A percentile compares a stretch with the other conserved stretches of the same genome.
These are phyloP conservation scores for Saccharomyces hybrid DNA, from an alignment of 1,139 yeast genomes.

Conservation along the genomic window DNA sequence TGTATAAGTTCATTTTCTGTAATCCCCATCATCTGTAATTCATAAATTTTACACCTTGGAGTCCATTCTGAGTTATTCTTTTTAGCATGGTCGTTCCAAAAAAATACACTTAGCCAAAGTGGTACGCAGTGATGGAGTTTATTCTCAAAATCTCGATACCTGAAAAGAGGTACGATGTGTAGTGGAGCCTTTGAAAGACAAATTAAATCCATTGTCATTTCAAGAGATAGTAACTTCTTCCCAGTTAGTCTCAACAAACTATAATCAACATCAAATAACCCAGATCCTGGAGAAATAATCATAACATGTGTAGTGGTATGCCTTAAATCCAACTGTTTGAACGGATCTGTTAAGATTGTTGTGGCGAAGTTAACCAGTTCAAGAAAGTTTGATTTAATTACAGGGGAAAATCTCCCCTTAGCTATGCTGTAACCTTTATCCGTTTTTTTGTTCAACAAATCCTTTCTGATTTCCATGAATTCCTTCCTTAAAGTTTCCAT, in stretches of 20 bases:
- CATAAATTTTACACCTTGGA: conserved; percentile 89
- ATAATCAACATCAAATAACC: conserved; percentile 86
- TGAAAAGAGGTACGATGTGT: conserved; percentile 82
- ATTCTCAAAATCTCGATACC: conserved; percentile 53
- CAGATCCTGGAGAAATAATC: conserved; percentile 86
- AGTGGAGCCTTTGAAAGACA: conserved; percentile 88
- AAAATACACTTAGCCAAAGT: conserved; percentile 89
- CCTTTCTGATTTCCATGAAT: conserved; percentile 74
- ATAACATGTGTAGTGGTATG: conserved; percentile 84
- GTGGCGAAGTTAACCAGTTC: conserved; percentile 85
- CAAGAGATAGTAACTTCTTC: conserved; percentile 64
- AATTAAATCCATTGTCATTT: conserved; percentile 79
- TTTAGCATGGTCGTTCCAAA: conserved; percentile 58
- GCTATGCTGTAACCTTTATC: conserved; percentile 33
- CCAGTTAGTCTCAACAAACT: conserved; percentile 70
- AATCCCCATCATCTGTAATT: conserved; percentile 95
- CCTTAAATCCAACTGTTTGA: conserved; percentile 75
- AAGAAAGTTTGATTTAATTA: conserved; percentile 80
- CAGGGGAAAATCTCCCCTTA: conserved; percentile 63
- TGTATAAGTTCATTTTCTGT: conserved; percentile 71
- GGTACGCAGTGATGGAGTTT: conserved; percentile 74
- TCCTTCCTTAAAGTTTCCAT: conserved; percentile 84
- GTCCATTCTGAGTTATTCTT: conserved; percentile 54
- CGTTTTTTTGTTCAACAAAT: conserved; percentile 50
- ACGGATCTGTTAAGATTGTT: conserved; percentile 69